Base-by-base conservation (phyloP, 352 stramenopile species). In the Pythium grandisporangium region DNA sequence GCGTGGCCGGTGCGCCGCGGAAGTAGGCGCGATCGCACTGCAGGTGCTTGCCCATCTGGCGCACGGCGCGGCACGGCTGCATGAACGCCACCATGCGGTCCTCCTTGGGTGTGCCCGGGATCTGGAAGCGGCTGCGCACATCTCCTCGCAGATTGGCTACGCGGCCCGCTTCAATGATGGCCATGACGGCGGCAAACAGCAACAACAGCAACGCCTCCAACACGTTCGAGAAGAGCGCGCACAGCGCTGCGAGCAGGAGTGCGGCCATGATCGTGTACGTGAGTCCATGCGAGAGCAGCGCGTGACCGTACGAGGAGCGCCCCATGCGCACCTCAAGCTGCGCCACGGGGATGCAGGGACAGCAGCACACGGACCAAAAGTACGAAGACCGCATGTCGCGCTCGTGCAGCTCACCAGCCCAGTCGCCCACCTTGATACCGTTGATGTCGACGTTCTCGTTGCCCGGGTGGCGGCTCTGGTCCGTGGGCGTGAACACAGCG, bases 11-110 rank as follows among this genome's bases (percentile, higher is more conserved):
- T 17, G 48, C 48, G 36, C 48, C 29, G 14, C 29, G 19, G 30
- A 55, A 55, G 24, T 39, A 36, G 35, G 48, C 48, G 27, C 48
- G 48, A 36, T 57, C 49, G 49, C 49, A 57, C 42, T 57, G 42
- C 11, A 57, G 37, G 37, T 63, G 55, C 17, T 32, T 38, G 19
- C 38, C 55, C 24, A 63, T 17, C 35, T 63, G 55, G 36, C 44
- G 38, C 13, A 63, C 45, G 12, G 48, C 29, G 45, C 55, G 53
- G 30, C 36, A 47, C 20, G 49, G 50, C 42, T 52, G 42, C 22
- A 49, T 36, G 17, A 51, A 22, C 40, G 55, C 46, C 6, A 47
- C 45, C 44, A 27, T 45, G 25, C 37, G 45, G 39, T 63, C 55
- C 14, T 46, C 45, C 23, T 48, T 46, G 16, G 37, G 30, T 8